Base-by-base conservation (phyloP, 2,329 filamentous ascomycete species). In the Colletotrichum godetiae region DNA sequence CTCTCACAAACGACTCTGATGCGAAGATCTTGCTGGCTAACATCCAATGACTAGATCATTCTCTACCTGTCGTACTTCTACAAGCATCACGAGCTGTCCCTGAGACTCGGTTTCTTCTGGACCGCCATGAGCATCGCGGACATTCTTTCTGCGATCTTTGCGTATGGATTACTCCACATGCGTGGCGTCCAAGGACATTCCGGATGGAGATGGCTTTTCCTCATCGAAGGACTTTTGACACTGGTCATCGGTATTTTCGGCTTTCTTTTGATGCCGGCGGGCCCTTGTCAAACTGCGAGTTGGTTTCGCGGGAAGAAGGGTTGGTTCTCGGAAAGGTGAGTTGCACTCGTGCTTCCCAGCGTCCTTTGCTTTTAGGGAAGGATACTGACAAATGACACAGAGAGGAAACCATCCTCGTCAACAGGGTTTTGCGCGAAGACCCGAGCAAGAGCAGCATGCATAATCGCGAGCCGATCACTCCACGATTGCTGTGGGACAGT, bases 371-470 rank as follows among this genome's bases (percentile, higher is more conserved):
- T 7, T 4, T 6, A 5, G 42, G 10, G 6, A 8, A 5, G 2
- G 19, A 15, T 6, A 42, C 70, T 74, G 24, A 70, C 13, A n/a
- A 19, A 15, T 1, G 15, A 1, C 3, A 0, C 22, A 80, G 87
- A 19, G 90, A 92, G 75, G 88, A 91, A 70, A 83, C 83, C 27
- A 92, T 92, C 70, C 85, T 92, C 2, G 88, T 92, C 52, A 92
- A 92, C 75, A 84, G 91, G 1, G 80, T 86, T 10, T 76, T 87
- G 8, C 87, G 91, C 1, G 91, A 92, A 57, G 91, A 92, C 68
- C 90, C 90, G 0, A 86, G 84, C 57, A 90, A 90, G 77, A 87
- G 87, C 67, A 85, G 86, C 64, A 91, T 92, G 88, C 88, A 91
- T 77, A 91, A 91, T 74, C 86, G 90, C 5, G 82, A 91, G 78